Percentiles rank a stretch among this genome's conserved stretches.
Conservation (phyloP, 2,329 filamentous ascomycete genomes). For the Alternaria rosae region DNA sequence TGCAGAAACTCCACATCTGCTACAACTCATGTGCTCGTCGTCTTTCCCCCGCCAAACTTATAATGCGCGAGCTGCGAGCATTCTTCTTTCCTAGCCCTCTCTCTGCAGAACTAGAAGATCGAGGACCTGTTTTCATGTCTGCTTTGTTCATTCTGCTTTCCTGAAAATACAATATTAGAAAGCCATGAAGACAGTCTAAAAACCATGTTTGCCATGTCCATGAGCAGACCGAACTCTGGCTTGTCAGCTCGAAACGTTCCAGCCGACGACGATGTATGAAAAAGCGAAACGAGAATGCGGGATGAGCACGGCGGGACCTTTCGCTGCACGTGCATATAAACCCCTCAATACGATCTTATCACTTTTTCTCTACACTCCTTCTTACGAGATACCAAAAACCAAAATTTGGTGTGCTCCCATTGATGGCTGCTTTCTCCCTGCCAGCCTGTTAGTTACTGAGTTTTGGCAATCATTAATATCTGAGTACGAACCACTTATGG, state of each 20-base stretch:
- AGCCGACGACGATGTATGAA: neutral
- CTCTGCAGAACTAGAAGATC: neutral
- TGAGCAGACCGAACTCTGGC: neutral
- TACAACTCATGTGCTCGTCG: too few relatives aligned
- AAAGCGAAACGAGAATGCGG: too few relatives aligned
- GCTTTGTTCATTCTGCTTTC: neutral
- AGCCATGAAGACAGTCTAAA: too few relatives aligned
- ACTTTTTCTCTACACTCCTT: neutral
- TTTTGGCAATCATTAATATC: neutral
- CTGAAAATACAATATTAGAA: too few relatives aligned
- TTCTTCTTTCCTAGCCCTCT: neutral
- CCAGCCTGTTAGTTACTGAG: accelerated
- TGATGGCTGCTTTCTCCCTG: neutral
- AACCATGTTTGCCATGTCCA: neutral
- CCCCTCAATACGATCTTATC: neutral
- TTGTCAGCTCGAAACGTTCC: too few relatives aligned
- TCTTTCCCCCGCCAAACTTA: neutral
- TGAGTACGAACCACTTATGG: neutral
- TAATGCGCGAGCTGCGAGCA: neutral
- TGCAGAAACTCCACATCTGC: too few relatives aligned
- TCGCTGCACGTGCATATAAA: neutral
- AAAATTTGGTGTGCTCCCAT: neutral
- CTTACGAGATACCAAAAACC: neutral
- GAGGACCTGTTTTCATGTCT: neutral
- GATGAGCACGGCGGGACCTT: neutral